Evolutionary conservation across 495 filamentous ascomycete species (phyloP).

Genomic region (Talaromyces trachyspermus): DNA sequence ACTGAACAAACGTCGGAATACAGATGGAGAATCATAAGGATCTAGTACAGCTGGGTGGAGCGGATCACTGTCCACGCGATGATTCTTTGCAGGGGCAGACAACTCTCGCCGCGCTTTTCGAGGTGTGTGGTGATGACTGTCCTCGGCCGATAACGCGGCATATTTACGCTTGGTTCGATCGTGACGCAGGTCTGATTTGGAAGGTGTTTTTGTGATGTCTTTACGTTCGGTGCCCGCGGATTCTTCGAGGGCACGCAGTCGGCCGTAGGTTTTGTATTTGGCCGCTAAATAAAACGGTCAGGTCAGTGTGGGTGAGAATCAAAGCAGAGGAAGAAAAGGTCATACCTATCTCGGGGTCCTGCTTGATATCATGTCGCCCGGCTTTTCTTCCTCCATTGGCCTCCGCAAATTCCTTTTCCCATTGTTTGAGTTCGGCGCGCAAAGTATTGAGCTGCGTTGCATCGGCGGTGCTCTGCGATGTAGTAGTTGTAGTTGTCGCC

Average conservation of each 20-base stretch:
- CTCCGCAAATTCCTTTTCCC: constrained; percentile 71
- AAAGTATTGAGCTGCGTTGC: constrained; percentile 32
- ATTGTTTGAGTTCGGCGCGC: constrained; percentile 73
- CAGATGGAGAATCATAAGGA: constrained; percentile 52
- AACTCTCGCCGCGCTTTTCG: constrained; percentile 31
- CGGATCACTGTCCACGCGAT: constrained; percentile 11
- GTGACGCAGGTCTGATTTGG: constrained; percentile 2
- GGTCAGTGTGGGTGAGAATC: not conserved
- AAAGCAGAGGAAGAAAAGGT: not conserved
- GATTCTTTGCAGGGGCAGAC: constrained; percentile 41
- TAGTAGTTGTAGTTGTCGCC: constrained; percentile 29
- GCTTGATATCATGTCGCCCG: constrained; percentile 77
- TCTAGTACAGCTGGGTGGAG: constrained; percentile 42
- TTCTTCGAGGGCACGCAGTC: constrained; percentile 52
- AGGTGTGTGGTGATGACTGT: constrained; percentile 8
- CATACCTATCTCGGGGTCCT: constrained; percentile 71
- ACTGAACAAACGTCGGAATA: constrained; percentile 52
- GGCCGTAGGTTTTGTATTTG: constrained; percentile 89
- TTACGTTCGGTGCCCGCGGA: constrained; percentile 3
- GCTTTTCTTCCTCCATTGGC: constrained; percentile 69
- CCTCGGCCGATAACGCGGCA: not conserved
- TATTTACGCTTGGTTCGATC: constrained; percentile 37
- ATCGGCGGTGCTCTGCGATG: constrained; percentile 18
- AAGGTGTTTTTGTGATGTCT: not conserved
- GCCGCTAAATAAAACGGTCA: constrained; percentile 44